Base-by-base conservation (phyloP, 1,284 basidiomycete genomes). In the Gymnopus androsaceus region DNA sequence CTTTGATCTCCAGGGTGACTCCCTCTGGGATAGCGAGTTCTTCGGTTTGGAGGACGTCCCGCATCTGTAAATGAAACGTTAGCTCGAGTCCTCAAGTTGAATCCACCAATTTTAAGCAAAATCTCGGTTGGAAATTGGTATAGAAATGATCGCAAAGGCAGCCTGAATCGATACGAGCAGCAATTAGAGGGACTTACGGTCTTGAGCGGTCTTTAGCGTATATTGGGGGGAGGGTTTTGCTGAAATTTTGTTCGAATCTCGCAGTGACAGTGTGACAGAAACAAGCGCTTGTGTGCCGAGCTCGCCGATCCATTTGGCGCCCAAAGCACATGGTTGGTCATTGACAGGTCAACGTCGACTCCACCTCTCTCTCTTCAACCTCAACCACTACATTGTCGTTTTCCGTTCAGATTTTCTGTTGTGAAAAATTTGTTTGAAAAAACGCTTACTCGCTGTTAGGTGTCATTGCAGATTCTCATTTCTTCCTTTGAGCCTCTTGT, bases 21-120 rank as follows among this genome's bases (percentile, higher is more conserved):
- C 84, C 87, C 71, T 89, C 86, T 59, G 95, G 95, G 69, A 98
- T 86, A 61, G 83, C 81, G 77, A 98, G 87, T 76, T 94, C 91
- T 90, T 98, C 95, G 64, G 90, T 94, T 80, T 92, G 85, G 80
- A 92, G 85, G 72, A 95, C 83, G 84, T 94, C 90, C 76, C 85
- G 88, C 92, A 95, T 95, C 86, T 92, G 67, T 36, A 60, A 59
- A 53, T 3, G 47, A 45, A 60, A 59, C 31, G 37, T 54, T 55
- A 63, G 61, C 61, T 59, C 50, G 21, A 57, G 9, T 34, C 30
- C 37, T 3, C 6, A 27, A 61, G 38, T 48, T 49, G 64, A 75
- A 75, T 75, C 73, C 71, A 61, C 61, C 41, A 3, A 21, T 15
- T 37, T n/a, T 9, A 19, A 12, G 31, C 14, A 7, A 36, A 33